A percentile compares a stretch with the other conserved stretches of the same genome.
Conservation (phyloP, 129 eudicot genomes). For the Lactuca sativa region DNA sequence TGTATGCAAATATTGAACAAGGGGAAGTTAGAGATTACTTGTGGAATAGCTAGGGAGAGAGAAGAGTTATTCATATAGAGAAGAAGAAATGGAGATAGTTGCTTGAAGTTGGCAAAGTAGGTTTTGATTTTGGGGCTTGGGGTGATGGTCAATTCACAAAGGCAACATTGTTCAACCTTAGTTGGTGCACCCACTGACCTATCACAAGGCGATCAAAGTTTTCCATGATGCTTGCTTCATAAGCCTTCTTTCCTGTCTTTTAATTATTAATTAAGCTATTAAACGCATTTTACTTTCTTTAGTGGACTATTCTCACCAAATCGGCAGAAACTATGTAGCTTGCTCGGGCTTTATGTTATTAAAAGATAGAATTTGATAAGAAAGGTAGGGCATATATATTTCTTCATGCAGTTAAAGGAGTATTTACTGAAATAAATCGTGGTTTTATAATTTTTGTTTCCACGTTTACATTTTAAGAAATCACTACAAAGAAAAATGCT, state of each 20-base stretch:
- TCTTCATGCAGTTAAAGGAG: too few species aligned
- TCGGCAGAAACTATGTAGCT: not conserved
- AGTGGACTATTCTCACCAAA: slow-evolving; percentile 22
- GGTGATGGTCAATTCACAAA: slow-evolving; percentile 37
- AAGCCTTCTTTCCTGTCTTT: slow-evolving; percentile 34
- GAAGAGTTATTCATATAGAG: slow-evolving; percentile 46
- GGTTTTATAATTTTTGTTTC: too few species aligned
- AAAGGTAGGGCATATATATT: too few species aligned
- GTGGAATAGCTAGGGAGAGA: slow-evolving; percentile 39
- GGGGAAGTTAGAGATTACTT: slow-evolving; percentile 29
- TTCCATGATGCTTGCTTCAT: slow-evolving; percentile 45
- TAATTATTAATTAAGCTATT: not conserved
- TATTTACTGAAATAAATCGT: too few species aligned
- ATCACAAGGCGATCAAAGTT: slow-evolving; percentile 38
- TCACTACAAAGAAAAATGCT: too few species aligned
- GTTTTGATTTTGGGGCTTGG: slow-evolving; percentile 53
- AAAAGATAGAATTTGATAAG: too few species aligned
- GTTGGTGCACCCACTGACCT: slow-evolving; percentile 94
- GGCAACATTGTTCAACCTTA: slow-evolving; percentile 47
- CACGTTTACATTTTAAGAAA: too few species aligned
- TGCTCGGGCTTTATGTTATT: too few species aligned
- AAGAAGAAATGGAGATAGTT: slow-evolving; percentile 39
- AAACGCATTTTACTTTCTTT: slow-evolving; percentile 21
- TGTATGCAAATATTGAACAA: not conserved
- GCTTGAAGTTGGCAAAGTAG: slow-evolving; percentile 85